These are phyloP conservation scores for Sclerotiophoma versabilis DNA, from an alignment of 2,329 filamentous ascomycete species.

Conservation along the genomic window DNA sequence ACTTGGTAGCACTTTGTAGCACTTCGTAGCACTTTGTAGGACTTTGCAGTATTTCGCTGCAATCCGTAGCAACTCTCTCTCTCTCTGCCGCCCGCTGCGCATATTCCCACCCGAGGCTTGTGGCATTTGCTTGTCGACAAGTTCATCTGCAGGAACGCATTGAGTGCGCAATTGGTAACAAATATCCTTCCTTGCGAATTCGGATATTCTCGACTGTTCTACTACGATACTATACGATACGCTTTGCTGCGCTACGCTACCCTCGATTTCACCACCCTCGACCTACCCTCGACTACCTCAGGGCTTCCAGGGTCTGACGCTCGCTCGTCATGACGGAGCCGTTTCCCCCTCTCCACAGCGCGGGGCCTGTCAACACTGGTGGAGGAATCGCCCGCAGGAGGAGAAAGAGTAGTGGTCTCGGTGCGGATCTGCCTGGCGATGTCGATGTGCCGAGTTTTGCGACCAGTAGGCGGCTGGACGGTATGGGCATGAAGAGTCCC, in stretches of 20 bases:
- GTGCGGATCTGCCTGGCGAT: slow-evolving; percentile 61
- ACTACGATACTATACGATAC: neutral
- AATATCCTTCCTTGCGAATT: too few relatives aligned
- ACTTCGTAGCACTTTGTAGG: neutral
- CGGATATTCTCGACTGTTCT: too few relatives aligned
- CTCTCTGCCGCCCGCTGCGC: too few relatives aligned
- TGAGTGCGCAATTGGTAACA: too few relatives aligned
- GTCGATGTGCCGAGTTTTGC: slow-evolving; percentile 60
- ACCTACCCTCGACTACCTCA: neutral
- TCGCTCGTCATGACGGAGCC: slow-evolving; percentile 38
- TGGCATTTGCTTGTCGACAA: slow-evolving; percentile 7
- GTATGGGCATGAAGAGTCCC: slow-evolving; percentile 6
- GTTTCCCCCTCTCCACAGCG: slow-evolving; percentile 41
- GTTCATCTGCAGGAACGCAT: too few relatives aligned
- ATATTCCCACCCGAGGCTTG: neutral
- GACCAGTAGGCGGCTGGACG: slow-evolving; percentile 44
- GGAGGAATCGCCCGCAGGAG: slow-evolving; percentile 39
- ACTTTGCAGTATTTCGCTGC: neutral
- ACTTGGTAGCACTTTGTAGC: slow-evolving; percentile 12
- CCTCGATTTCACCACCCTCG: neutral
- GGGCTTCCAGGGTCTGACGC: slow-evolving; percentile 2
- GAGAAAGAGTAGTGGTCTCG: slow-evolving; percentile 58
- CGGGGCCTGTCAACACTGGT: slow-evolving; percentile 17
- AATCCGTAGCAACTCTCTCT: too few relatives aligned
- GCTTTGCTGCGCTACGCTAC: neutral